phyloP scores from a whole-genome alignment of 768 basidiomycete genomes.

The Boletus rex-veris region DNA sequence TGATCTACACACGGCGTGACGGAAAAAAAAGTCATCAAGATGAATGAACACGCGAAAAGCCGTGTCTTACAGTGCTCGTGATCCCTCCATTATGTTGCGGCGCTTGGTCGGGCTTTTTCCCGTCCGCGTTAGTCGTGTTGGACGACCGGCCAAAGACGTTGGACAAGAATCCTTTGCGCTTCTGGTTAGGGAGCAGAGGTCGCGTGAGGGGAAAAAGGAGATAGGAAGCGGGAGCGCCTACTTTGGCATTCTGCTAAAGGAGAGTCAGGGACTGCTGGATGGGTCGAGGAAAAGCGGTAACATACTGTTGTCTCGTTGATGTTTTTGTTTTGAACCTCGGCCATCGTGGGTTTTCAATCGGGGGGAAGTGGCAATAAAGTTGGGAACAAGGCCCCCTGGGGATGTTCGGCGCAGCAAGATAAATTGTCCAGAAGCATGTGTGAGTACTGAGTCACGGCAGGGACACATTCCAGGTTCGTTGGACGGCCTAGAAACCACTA shows the following conservation, averaged over 20 bases:
- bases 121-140: neutral
- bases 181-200: neutral
- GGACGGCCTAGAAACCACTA: neutral
- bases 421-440: slow-evolving; percentile 1
- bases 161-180: slow-evolving; percentile 18
- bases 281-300: neutral
- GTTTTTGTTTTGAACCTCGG: neutral
- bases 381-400: no score
- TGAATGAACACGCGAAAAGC: neutral
- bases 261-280: neutral
- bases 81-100: slow-evolving; percentile 1
- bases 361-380: neutral
- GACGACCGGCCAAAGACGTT: slow-evolving; percentile 5
- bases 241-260: slow-evolving; percentile 9
- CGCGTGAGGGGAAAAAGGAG: neutral
- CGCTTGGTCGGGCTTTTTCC: neutral
- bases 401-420: neutral
- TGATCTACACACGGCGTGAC: neutral
- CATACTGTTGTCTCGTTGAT: neutral
- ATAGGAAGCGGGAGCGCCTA: neutral
- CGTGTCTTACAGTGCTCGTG: slow-evolving; percentile 5
- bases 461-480: neutral
- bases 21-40: neutral
- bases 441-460: slow-evolving; percentile 4
- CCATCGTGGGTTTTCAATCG: neutral